Evolutionary conservation across 768 basidiomycete species (phyloP).

Genomic region (Pleurotus sapidus): DNA sequence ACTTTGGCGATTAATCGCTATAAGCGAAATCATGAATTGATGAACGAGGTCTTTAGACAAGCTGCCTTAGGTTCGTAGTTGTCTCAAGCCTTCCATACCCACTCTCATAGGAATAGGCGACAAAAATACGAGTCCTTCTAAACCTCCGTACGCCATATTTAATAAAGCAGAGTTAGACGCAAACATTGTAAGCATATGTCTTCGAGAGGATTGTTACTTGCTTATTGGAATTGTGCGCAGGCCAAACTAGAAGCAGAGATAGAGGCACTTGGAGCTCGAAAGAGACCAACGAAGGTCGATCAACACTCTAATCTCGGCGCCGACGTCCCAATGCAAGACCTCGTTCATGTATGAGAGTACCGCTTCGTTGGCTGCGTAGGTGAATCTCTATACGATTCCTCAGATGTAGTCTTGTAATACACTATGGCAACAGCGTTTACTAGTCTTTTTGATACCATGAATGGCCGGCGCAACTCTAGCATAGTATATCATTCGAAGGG

Average conservation of each 20-base stretch:
- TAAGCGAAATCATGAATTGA: slow-evolving; percentile 77
- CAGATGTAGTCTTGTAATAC: no score
- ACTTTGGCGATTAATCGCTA: slow-evolving; percentile 72
- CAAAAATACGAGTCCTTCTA: slow-evolving; percentile 34
- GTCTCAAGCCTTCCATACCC: not conserved
- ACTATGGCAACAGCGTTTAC: no score
- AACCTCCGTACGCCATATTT: slow-evolving; percentile 59
- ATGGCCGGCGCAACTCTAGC: no score
- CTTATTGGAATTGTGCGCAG: slow-evolving; percentile 25
- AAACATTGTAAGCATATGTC: slow-evolving; percentile 43
- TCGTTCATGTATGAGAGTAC: not conserved
- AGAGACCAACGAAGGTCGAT: not conserved
- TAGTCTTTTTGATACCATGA: no score
- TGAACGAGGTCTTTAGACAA: slow-evolving; percentile 78
- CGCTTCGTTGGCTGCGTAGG: not conserved
- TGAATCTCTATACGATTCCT: not conserved
- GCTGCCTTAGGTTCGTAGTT: slow-evolving; percentile 58
- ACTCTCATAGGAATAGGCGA: slow-evolving; percentile 31
- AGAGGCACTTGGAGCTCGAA: slow-evolving; percentile 41
- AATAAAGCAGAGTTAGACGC: slow-evolving; percentile 52
- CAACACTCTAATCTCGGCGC: slow-evolving; percentile 24
- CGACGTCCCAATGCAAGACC: not conserved
- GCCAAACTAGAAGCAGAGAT: slow-evolving; percentile 58
- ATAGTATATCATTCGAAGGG: no score
- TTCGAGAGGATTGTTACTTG: no score